Evolutionary conservation across 176 grass and related monocot species (phyloP).

Genomic region (Phoenix roebelenii): DNA sequence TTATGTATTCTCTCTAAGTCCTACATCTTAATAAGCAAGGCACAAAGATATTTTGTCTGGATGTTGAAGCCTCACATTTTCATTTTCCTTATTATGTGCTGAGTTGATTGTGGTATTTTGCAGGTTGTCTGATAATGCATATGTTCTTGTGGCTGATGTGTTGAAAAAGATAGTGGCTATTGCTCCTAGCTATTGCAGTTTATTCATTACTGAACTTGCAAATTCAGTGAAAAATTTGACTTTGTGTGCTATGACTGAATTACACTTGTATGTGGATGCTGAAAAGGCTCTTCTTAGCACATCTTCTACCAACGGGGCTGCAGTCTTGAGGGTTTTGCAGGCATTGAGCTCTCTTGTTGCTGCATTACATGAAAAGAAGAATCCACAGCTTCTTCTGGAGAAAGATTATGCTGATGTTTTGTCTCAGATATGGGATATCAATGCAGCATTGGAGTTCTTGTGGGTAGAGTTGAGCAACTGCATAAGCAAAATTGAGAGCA

Average conservation of each 20-base stretch:
- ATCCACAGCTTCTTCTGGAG: conserved; percentile 27
- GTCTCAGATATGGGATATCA: conserved; percentile 74
- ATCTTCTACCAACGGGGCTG: conserved; percentile 87
- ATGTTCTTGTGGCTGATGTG: conserved; percentile 82
- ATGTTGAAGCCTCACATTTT: conserved; percentile 8
- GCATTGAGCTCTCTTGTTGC: conserved; percentile 90
- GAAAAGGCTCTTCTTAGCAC: conserved; percentile 93
- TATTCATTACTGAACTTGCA: conserved; percentile 91
- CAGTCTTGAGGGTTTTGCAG: conserved; percentile 86
- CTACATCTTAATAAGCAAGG: too few relatives aligned
- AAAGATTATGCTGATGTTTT: conserved; percentile 64
- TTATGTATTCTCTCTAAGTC: too few relatives aligned
- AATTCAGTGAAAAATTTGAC: conserved; percentile 77
- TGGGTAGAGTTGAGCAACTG: conserved; percentile 94
- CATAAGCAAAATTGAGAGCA: conserved; percentile 95
- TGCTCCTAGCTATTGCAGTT: conserved; percentile 69
- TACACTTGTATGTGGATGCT: conserved; percentile 62
- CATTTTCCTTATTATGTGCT: conserved; percentile 3
- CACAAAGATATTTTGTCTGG: neutral
- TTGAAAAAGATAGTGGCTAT: conserved; percentile 88
- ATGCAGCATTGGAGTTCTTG: conserved; percentile 61
- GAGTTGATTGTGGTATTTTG: conserved; percentile 5
- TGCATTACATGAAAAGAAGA: conserved; percentile 70
- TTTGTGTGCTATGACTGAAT: conserved; percentile 69
- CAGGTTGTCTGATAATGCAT: conserved; percentile 93